These are phyloP conservation scores for Rhizophagus clarus DNA, from an alignment of 192 early-diverging fungal species.

Conservation along the genomic window DNA sequence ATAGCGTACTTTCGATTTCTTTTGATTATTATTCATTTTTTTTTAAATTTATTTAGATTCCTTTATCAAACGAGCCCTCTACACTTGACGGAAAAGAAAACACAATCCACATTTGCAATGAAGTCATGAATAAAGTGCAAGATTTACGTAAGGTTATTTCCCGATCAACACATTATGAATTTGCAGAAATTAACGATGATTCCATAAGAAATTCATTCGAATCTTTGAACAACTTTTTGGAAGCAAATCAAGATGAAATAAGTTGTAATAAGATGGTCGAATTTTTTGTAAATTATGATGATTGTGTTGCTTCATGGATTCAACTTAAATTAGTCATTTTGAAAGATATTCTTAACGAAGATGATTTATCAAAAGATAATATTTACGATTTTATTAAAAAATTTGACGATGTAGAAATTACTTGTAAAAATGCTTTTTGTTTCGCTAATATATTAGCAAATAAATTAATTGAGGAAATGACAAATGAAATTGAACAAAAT, in stretches of 20 bases:
- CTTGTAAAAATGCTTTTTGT: neutral
- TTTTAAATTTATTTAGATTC: neutral
- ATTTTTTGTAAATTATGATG: slow-evolving; percentile 12
- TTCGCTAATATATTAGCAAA: slow-evolving; percentile 9
- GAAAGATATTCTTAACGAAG: slow-evolving; percentile 5
- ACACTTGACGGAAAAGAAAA: slow-evolving; percentile 4
- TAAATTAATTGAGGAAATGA: slow-evolving; percentile 16
- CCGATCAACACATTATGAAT: neutral
- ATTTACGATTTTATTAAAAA: slow-evolving; percentile 6
- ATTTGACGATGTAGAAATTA: slow-evolving; percentile 16
- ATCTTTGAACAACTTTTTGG: neutral
- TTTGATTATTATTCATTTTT: neutral
- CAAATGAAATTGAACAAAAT: neutral
- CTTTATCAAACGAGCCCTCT: neutral
- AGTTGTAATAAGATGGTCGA: slow-evolving; percentile 17
- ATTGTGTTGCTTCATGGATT: slow-evolving; percentile 3
- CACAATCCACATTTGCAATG: neutral
- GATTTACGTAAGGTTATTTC: neutral
- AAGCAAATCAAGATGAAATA: slow-evolving; percentile 2
- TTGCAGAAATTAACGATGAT: neutral
- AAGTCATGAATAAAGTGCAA: neutral
- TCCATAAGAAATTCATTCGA: neutral
- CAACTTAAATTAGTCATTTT: slow-evolving; percentile 8
- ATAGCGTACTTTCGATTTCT: no score
- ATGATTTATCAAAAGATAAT: neutral